phyloP scores from a whole-genome alignment of 2,329 filamentous ascomycete genomes.

The Botrytis medusae region DNA sequence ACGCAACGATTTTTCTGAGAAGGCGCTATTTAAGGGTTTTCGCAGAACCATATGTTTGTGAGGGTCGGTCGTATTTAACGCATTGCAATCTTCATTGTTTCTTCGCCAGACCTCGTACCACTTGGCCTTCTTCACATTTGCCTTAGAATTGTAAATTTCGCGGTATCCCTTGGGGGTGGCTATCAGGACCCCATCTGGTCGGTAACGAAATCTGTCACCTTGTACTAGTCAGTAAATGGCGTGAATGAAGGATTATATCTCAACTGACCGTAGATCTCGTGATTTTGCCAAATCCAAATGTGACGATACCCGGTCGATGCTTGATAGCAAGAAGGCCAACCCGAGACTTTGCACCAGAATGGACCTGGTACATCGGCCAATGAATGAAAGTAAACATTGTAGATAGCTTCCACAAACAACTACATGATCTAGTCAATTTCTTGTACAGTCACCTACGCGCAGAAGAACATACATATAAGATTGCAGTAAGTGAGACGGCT shows the following conservation, averaged over 20 bases:
- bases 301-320: constrained; percentile 41
- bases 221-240: background rate
- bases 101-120: constrained; percentile 2
- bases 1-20: background rate
- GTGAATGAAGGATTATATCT: background rate
- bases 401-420: constrained; percentile 5
- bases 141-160: constrained; percentile 5
- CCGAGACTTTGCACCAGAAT: constrained; percentile 36
- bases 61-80: background rate
- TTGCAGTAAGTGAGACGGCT: background rate
- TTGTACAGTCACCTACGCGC: background rate
- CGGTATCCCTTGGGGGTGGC: background rate
- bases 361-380: constrained; percentile 23
- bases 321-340: constrained; percentile 36
- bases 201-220: constrained; percentile 5
- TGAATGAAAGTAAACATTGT: constrained; percentile 25
- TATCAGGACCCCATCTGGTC: background rate
- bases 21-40: background rate
- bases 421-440: background rate
- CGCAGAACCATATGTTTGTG: background rate
- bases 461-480: background rate
- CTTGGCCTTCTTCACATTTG: constrained; percentile 2
- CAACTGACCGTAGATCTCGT: constrained; percentile 44
- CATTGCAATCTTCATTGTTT: background rate
- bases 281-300: constrained; percentile 36